phyloP scores from a whole-genome alignment of 2,329 filamentous ascomycete genomes.

The Pestalotiopsis fici region DNA sequence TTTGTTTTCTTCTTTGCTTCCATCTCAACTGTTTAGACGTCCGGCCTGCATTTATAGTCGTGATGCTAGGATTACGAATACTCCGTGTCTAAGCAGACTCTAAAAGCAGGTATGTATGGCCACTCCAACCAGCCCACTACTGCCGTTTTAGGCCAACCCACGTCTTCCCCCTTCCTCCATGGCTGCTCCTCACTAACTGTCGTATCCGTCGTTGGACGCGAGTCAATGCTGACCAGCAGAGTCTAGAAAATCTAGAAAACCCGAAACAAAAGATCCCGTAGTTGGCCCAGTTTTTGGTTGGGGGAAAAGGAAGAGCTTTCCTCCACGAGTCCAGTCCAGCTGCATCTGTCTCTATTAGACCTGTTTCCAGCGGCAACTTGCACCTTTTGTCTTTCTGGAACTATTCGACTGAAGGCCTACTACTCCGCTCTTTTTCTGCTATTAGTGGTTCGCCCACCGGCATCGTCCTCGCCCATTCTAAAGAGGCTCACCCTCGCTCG shows the following conservation, averaged over 20 bases:
- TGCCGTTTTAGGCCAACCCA: neutral
- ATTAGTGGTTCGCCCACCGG: neutral
- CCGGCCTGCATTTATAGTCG: neutral
- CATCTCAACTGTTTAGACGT: neutral
- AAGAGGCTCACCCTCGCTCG: neutral
- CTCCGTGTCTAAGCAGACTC: neutral
- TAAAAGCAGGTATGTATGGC: neutral
- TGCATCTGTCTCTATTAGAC: neutral
- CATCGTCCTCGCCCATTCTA: neutral
- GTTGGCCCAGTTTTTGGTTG: neutral
- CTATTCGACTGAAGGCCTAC: neutral
- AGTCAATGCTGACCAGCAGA: slow-evolving; percentile 7
- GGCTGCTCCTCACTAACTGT: neutral
- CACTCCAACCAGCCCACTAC: neutral
- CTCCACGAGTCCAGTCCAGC: neutral
- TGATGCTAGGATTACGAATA: slow-evolving; percentile 2
- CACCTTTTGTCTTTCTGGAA: neutral
- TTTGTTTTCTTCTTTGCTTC: no score
- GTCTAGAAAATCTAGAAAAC: slow-evolving; percentile 1
- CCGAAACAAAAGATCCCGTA: neutral
- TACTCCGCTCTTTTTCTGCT: neutral
- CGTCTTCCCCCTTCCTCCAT: neutral
- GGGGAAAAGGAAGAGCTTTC: neutral
- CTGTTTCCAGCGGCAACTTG: neutral
- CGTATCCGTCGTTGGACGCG: neutral